A percentile compares a stretch with the other conserved stretches of the same genome.
Conservation (phyloP, 2,329 filamentous ascomycete species). For the Bipolaris sorokiniana region DNA sequence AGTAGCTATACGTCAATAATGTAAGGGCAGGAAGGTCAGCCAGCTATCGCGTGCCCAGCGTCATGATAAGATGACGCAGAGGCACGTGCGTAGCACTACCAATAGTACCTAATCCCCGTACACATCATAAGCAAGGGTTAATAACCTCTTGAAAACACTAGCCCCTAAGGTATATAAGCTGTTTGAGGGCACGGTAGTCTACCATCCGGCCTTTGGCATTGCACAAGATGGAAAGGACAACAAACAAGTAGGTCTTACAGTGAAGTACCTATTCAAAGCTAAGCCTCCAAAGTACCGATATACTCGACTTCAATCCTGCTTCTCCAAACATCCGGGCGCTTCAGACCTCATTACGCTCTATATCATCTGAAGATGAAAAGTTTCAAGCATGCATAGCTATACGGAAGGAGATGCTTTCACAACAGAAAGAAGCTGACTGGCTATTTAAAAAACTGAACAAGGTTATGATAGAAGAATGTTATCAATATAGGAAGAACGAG, state of each 20-base stretch:
- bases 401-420: neutral
- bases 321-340: slow-evolving; percentile 1
- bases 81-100: neutral
- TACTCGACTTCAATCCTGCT: slow-evolving; percentile 3
- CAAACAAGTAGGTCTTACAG: slow-evolving; percentile 1
- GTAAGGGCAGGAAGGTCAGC: neutral
- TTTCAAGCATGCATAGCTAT: neutral
- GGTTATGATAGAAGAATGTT: slow-evolving; percentile 9
- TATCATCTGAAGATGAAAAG: slow-evolving; percentile 1
- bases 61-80: neutral
- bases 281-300: neutral
- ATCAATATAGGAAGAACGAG: slow-evolving; percentile 2
- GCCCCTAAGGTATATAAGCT: slow-evolving; percentile 3
- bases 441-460: neutral
- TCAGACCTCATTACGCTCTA: neutral
- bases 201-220: slow-evolving; percentile 1
- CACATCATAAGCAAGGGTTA: neutral
- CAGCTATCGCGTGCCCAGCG: neutral
- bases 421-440: neutral
- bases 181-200: neutral
- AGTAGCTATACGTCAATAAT: neutral
- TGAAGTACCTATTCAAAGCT: neutral
- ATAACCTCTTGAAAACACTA: neutral
- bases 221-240: slow-evolving; percentile 6
- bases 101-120: neutral